Evolutionary conservation across 2,329 filamentous ascomycete genomes (phyloP), one percentile per base, ranked within the genome.

Genomic region (Colletotrichum horii): DNA sequence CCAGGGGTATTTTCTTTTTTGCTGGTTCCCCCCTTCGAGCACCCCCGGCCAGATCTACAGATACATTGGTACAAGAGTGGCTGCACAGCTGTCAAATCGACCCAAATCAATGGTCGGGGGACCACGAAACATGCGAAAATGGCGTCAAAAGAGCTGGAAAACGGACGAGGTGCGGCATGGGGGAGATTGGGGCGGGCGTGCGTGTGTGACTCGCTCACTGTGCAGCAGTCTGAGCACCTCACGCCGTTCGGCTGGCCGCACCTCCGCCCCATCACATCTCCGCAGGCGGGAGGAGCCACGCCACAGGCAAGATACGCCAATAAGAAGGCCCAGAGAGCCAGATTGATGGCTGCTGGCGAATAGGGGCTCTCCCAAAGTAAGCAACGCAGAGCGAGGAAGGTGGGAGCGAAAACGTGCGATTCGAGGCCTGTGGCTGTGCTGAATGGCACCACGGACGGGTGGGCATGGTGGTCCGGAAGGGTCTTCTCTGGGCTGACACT

Each of bases 361-460:
- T 78, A 38, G 22, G 7, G 4, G 12, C 15, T 14, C 11, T 28
- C 61, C 12, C 32, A 78, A 70, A 72, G 68, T 72, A 71, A 77
- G 74, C 68, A 77, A 28, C 4, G 28, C 19, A 36, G 26, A 11
- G 56, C 32, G 14, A 73, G 48, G 69, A 60, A 68, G 70, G 64
- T 68, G 70, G 64, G 38, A 77, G 34, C 61, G 66, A 67, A 28
- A 77, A 70, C 77, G 70, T 76, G 69, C 74, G 67, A 78, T 78
- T 75, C 28, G 65, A 28, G 36, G 26, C 61, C 67, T 78, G 77
- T 78, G 77, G 77, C 77, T 77, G 77, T 78, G 77, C 74, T 70
- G 58, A 78, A 78, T 78, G 73, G 76, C 77, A 78, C 75, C 77
- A 77, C 77, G 74, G n/a, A 43, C 69, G 32, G 68, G 66, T 65